Evolutionary conservation across 805 yeast species (phyloP).

Genomic region (Cyberlindnera samutprakarnensis): DNA sequence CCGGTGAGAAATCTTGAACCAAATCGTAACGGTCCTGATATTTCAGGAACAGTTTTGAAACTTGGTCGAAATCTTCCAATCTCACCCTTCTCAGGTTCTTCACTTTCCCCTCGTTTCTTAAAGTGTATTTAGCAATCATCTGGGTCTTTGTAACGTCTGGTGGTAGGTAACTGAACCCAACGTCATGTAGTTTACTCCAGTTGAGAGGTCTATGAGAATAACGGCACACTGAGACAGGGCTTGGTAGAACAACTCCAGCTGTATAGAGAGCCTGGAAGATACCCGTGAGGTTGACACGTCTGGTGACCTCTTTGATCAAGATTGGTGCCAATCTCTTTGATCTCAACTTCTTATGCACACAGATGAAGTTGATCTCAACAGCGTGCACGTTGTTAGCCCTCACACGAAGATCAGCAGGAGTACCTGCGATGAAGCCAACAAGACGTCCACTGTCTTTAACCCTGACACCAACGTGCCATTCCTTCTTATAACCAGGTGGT

Average conservation of each 20-base stretch:
- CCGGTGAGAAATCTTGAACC: slow-evolving; percentile 58
- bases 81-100: slow-evolving; percentile 47
- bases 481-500: slow-evolving; percentile 85
- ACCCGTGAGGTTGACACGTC: slow-evolving; percentile 76
- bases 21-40: slow-evolving; percentile 70
- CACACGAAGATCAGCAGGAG: slow-evolving; percentile 65
- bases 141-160: slow-evolving; percentile 57
- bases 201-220: slow-evolving; percentile 91
- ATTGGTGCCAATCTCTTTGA: slow-evolving; percentile 94
- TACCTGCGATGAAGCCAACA: slow-evolving; percentile 89
- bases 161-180: slow-evolving; percentile 83
- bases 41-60: slow-evolving; percentile 45
- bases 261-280: slow-evolving; percentile 97
- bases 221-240: slow-evolving; percentile 84
- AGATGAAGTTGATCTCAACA: slow-evolving; percentile 88
- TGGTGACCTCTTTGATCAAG: slow-evolving; percentile 85
- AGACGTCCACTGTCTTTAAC: slow-evolving; percentile 69
- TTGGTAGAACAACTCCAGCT: slow-evolving; percentile 84
- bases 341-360: slow-evolving; percentile 90
- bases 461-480: slow-evolving; percentile 93
- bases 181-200: slow-evolving; percentile 85
- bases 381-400: slow-evolving; percentile 48
- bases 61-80: slow-evolving; percentile 55
- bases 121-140: slow-evolving; percentile 61
- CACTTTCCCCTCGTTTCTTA: slow-evolving; percentile 45